Percentiles rank a stretch among this genome's conserved stretches.
Evolutionary conservation across 2,329 filamentous ascomycete genomes (phyloP).

Genomic region (Ceratocystis destructans): DNA sequence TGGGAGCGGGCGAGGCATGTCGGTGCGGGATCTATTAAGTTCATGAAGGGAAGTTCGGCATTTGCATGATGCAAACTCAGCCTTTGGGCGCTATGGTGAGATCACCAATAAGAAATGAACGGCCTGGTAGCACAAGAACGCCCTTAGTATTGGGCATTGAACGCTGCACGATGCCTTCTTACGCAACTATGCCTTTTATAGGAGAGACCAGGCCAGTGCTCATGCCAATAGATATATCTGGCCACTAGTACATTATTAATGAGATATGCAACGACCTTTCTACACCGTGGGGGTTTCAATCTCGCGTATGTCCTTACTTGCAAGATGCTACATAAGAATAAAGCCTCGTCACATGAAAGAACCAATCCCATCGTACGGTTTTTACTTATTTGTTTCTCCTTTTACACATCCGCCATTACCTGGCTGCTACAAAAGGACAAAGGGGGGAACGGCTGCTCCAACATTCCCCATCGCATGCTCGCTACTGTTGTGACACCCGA

Average conservation of each 20-base stretch:
- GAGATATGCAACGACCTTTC: background rate
- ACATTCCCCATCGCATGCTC: background rate
- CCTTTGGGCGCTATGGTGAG: too few relatives aligned
- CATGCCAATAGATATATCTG: background rate
- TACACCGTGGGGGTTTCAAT: background rate
- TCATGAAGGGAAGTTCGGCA: background rate
- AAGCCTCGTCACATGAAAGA: background rate
- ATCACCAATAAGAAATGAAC: background rate
- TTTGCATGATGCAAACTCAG: too few relatives aligned
- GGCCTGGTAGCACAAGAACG: background rate
- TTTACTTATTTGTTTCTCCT: background rate
- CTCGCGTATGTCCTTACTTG: background rate
- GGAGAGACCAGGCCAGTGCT: background rate
- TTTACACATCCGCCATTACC: background rate
- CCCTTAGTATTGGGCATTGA: background rate
- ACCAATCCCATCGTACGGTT: background rate
- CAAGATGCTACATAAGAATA: background rate
- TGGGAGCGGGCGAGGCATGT: conserved; percentile 34
- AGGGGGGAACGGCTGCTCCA: background rate
- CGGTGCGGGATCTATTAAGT: conserved; percentile 41
- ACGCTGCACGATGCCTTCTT: background rate
- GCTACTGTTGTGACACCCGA: background rate
- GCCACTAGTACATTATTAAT: background rate
- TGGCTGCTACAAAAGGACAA: background rate
- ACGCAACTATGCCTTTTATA: background rate